These are phyloP conservation scores for Sphagnum tenellum DNA, from an alignment of 225 moss, liverwort and hornwort species.

Conservation along the genomic window DNA sequence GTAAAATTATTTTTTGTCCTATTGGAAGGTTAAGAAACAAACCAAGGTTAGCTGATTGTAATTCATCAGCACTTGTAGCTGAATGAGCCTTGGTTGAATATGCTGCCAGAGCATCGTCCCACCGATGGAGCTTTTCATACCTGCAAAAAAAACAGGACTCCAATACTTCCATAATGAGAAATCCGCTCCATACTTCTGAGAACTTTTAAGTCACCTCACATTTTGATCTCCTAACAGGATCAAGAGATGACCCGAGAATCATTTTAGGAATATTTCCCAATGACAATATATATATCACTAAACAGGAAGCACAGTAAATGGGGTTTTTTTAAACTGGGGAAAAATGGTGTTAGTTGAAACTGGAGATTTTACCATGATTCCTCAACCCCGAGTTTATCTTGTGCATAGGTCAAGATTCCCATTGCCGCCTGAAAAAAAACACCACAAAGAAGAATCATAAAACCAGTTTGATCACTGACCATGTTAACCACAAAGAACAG, in stretches of 20 bases:
- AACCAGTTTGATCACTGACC: no score
- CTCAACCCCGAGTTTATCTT: conserved; percentile 63
- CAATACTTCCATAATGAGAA: no score
- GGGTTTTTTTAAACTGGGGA: no score
- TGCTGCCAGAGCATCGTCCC: conserved; percentile 79
- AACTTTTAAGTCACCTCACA: no score
- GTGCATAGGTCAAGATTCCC: conserved; percentile 87
- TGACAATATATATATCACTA: neutral
- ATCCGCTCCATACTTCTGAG: no score
- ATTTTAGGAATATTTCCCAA: neutral
- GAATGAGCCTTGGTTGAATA: conserved; percentile 54
- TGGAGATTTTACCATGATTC: conserved; percentile 66
- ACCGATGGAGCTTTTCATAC: conserved; percentile 96
- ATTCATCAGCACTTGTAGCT: conserved; percentile 42
- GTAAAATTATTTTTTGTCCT: neutral
- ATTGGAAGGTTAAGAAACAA: conserved; percentile 10
- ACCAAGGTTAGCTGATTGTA: conserved; percentile 81
- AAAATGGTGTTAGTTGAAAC: no score
- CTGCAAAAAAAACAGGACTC: conserved; percentile 15
- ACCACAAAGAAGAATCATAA: neutral
- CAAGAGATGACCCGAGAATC: no score
- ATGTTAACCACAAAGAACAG: no score
- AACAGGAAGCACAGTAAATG: no score
- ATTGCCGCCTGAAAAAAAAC: conserved; percentile 68
- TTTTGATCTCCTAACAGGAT: no score